These are phyloP conservation scores for Aspergillus oerlinghausenensis DNA, from an alignment of 2,329 filamentous ascomycete genomes.

Conservation along the genomic window DNA sequence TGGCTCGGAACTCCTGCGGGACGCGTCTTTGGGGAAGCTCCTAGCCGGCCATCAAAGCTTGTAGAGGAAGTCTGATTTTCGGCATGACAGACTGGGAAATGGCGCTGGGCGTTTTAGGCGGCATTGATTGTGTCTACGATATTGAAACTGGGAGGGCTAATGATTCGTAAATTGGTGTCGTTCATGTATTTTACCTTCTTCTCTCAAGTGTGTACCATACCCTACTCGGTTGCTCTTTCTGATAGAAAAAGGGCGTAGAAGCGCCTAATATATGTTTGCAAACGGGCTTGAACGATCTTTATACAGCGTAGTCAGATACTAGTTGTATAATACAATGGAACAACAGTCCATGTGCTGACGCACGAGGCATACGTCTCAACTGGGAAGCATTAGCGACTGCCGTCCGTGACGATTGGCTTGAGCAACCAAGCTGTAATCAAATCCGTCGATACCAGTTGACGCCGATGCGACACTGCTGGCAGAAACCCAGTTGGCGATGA, in stretches of 20 bases:
- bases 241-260: not conserved
- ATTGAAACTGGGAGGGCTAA: not conserved
- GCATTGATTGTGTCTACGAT: not conserved
- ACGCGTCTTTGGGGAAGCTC: conserved; percentile 32
- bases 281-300: not conserved
- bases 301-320: not conserved
- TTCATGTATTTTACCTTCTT: not conserved
- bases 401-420: not conserved
- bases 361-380: not conserved
- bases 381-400: not conserved
- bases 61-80: conserved; percentile 35
- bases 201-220: not conserved
- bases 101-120: conserved; percentile 17
- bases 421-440: not conserved
- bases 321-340: not conserved
- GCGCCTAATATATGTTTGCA: not conserved
- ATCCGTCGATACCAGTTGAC: not conserved
- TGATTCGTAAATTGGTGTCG: not conserved
- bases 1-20: conserved; percentile 44
- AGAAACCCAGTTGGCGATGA: too few relatives aligned
- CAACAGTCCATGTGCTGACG: not conserved
- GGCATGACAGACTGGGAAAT: conserved; percentile 4
- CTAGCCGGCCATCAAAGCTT: conserved; percentile 24
- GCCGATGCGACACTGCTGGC: too few relatives aligned
- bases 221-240: not conserved